Evolutionary conservation across 495 filamentous ascomycete species (phyloP), one percentile per base, ranked within the genome.

Genomic region (Staphylotrichum longicolle): DNA sequence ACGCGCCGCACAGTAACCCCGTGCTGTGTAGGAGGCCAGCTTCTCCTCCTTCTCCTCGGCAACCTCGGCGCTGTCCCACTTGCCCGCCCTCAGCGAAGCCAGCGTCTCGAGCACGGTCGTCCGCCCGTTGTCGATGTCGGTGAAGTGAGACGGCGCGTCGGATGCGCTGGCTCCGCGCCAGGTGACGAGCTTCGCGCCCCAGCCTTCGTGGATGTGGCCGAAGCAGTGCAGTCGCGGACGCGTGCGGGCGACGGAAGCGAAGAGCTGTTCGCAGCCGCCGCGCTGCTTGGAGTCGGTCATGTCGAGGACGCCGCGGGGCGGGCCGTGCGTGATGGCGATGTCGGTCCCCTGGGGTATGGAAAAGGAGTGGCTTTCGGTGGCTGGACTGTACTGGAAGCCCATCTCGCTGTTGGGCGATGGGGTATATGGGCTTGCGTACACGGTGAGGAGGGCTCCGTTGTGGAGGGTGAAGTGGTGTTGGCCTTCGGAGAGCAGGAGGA

Each of bases 191-290:
- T 80, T 78, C 4, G 82, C 87, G n/a, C 89, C 89, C 81, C 86
- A 90, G 0, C 78, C 86, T 68, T 92, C 88, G 64, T 90, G 88
- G 37, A 91, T 88, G 69, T 91, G 88, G 4, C 88, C 87, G 61
- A 90, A 91, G 67, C 85, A 89, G 69, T 90, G 86, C 63, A 91
- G 65, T 5, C 70, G 72, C 2, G 87, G 88, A 49, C 76, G 67
- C 4, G 80, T 73, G 11, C 74, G 75, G 5, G 79, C 79, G 15
- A 87, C 67, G 12, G 85, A 83, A 0, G 69, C 72, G 34, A 90
- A 85, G 11, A 91, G 74, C 46, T 80, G 63, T 11, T 74, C 69
- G 62, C 85, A 89, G 0, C 87, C 88, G 20, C 79, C 80, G 50
- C 78, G 70, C 30, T 74, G 37, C n/a, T 55, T 62, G 1, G 40